Evolutionary conservation across 495 filamentous ascomycete species (phyloP).

Genomic region (Penicillium roqueforti): DNA sequence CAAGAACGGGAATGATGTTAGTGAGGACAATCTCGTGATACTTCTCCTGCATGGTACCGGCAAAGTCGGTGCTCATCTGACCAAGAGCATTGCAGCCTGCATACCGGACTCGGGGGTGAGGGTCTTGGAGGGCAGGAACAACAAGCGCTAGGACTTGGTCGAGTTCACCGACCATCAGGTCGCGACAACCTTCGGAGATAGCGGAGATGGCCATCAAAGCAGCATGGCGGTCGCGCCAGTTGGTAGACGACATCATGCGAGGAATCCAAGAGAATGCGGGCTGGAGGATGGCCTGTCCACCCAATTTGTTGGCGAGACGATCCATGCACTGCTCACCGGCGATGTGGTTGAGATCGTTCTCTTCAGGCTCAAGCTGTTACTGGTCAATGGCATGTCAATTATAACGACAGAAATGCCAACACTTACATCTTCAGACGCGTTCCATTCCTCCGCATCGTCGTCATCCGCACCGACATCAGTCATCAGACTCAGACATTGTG

Average conservation of each 20-base stretch:
- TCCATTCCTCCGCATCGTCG: conserved; percentile 93
- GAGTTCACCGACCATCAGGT: conserved; percentile 91
- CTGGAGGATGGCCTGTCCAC: conserved; percentile 76
- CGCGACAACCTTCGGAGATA: conserved; percentile 95
- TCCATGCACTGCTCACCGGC: conserved; percentile 99
- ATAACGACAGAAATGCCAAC: conserved; percentile 13
- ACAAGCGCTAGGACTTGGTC: conserved; percentile 92
- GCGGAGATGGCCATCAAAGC: conserved; percentile 99
- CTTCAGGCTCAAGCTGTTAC: conserved; percentile 77
- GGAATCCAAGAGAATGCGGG: conserved; percentile 98
- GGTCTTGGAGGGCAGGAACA: conserved; percentile 84
- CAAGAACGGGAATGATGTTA: conserved; percentile 88
- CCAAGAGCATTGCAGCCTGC: conserved; percentile 98
- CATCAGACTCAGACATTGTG: conserved; percentile 97
- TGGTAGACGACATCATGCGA: conserved; percentile 90
- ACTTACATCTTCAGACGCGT: conserved; percentile 82
- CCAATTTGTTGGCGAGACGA: conserved; percentile 93
- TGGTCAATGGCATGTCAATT: conserved; percentile 15
- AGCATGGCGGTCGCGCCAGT: conserved; percentile 94
- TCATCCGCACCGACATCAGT: conserved; percentile 97
- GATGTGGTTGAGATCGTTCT: conserved; percentile 96
- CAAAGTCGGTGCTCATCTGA: conserved; percentile 99
- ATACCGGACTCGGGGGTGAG: conserved; percentile 93
- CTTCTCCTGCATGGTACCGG: conserved; percentile 96
- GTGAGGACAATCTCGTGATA: conserved; percentile 81